phyloP scores from a whole-genome alignment of 1,139 yeast genomes.

The Zygosaccharomyces sapae region DNA sequence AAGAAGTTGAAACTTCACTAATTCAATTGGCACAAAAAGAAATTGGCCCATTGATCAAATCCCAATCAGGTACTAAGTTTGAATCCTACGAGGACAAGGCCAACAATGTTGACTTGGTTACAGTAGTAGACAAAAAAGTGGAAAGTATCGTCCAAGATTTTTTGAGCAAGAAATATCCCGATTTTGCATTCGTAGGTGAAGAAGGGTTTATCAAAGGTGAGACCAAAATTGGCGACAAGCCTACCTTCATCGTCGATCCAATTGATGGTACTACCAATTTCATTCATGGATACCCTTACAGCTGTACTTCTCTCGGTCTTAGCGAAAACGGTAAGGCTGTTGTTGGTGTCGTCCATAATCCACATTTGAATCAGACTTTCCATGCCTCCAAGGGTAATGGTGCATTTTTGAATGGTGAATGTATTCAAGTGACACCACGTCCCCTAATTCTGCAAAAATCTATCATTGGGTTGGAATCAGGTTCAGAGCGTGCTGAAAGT shows the following conservation, averaged over 20 bases:
- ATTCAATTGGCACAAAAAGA: slow-evolving; percentile 45
- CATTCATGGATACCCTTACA: slow-evolving; percentile 54
- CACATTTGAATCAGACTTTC: slow-evolving; percentile 48
- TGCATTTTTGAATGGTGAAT: slow-evolving; percentile 44
- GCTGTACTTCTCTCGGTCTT: slow-evolving; percentile 56
- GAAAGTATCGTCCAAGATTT: slow-evolving; percentile 44
- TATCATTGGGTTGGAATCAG: slow-evolving; percentile 53
- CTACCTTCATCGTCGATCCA: slow-evolving; percentile 61
- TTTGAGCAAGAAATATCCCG: slow-evolving; percentile 42
- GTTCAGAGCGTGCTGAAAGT: slow-evolving; percentile 49
- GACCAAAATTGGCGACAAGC: slow-evolving; percentile 44
- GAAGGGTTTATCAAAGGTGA: slow-evolving; percentile 49
- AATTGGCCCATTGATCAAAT: slow-evolving; percentile 48
- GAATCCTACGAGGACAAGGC: slow-evolving; percentile 50
- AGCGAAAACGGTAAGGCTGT: slow-evolving; percentile 45
- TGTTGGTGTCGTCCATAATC: slow-evolving; percentile 61
- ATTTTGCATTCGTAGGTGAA: slow-evolving; percentile 53
- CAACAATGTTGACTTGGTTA: slow-evolving; percentile 57
- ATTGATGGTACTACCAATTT: slow-evolving; percentile 63
- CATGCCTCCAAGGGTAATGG: slow-evolving; percentile 53
- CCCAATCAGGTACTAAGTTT: slow-evolving; percentile 42
- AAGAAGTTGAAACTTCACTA: slow-evolving; percentile 36
- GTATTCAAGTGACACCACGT: slow-evolving; percentile 26
- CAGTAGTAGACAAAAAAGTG: slow-evolving; percentile 53
- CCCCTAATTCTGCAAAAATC: slow-evolving; percentile 46